These are phyloP conservation scores for Alopecurus myosuroides DNA, from an alignment of 176 grass and related monocot species.

Conservation along the genomic window DNA sequence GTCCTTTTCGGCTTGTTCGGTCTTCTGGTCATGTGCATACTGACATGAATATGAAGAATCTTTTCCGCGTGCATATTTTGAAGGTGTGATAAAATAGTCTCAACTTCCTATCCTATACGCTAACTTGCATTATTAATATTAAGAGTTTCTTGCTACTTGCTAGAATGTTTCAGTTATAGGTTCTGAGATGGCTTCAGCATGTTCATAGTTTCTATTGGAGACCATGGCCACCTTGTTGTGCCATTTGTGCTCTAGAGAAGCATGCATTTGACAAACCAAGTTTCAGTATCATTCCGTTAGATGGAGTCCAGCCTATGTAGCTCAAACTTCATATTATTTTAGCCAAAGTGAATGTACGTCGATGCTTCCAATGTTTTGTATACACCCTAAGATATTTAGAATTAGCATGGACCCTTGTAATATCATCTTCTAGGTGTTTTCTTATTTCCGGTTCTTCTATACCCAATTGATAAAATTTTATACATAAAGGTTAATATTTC, in stretches of 20 bases:
- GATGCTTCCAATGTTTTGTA: not conserved
- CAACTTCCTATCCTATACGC: no score
- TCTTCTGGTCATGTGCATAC: no score
- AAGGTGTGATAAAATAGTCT: no score
- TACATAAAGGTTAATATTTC: not conserved
- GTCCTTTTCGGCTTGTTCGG: no score
- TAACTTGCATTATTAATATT: no score
- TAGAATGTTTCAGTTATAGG: not conserved
- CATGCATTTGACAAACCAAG: not conserved
- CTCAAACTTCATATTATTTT: no score
- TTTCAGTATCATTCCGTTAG: not conserved
- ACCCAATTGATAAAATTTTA: not conserved
- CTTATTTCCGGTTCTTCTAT: not conserved
- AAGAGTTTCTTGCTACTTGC: no score
- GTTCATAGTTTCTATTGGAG: not conserved
- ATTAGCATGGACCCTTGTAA: not conserved
- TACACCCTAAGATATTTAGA: not conserved
- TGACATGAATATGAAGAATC: no score
- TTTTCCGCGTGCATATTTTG: no score
- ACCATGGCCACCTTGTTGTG: not conserved
- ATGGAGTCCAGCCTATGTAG: no score
- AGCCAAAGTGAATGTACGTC: not conserved
- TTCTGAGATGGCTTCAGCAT: not conserved
- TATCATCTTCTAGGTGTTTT: not conserved
- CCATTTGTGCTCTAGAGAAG: not conserved